Base-by-base conservation (phyloP, 805 yeast species). In the Pichia cephalocereana region DNA sequence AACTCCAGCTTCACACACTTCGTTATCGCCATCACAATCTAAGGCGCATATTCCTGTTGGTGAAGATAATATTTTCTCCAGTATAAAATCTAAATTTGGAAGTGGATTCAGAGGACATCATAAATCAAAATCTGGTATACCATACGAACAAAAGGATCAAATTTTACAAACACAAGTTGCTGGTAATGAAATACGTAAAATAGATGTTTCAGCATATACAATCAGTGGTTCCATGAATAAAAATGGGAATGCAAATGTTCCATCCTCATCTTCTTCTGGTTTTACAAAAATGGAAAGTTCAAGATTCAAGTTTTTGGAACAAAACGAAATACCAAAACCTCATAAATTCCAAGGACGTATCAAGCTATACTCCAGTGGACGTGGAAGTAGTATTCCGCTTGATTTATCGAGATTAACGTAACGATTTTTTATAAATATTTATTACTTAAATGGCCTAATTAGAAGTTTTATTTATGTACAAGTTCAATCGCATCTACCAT, bases 361-460 rank as follows among this genome's bases (percentile, higher is more conserved):
- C 50, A 89, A 91, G 63, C 69, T 89, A 54, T 93, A 93, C 67
- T 96, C 98, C 17, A 86, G 96, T 66, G 98, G 98, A 14, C 76
- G 96, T 57, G 98, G 98, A 4, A 79, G 89, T 30, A 86, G 96
- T 34, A 93, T 90, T 37, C 97, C 97, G 1, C 68, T 90, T 52
- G 80, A 86, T 55, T 69, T 90, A 8, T 37, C 39, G 2, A 17
- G 11, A 14, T 9, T 34, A 14, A 14, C 7, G 3, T 34, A 14
- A 34, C 12, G n/a, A 14, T 8, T 14, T 14, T 34, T 10, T 14
- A 15, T 14, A 15, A 10, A 34, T 34, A 1, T 12, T 1, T 15
- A 11, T 30, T n/a, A 18, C 9, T 18, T 18, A 12, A 31, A 11
- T 10, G 32, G n/a, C 17, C 9, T 19, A 31, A 23, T 23, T 23